Evolutionary conservation across 306 rosid genomes (phyloP), one percentile per base, ranked within the genome.

Genomic region (Castanea crenata): DNA sequence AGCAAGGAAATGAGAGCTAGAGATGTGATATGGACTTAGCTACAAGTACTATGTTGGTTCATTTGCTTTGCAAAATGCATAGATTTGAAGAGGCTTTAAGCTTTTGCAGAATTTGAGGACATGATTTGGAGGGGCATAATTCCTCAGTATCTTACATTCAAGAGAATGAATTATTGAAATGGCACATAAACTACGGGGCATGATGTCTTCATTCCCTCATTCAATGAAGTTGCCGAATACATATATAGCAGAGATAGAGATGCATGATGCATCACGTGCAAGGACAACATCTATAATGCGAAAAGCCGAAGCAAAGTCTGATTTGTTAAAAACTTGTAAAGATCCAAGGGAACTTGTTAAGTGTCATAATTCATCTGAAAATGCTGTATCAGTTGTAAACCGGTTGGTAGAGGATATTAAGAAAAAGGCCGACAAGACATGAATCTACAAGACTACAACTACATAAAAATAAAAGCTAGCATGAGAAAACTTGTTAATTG

Each of bases 141-240:
- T 86, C 94, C 97, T 73, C 93, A 90, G 75, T 92, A 91, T 91
- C 91, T 91, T 52, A 93, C 99, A 75, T 93, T 93, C 72, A 89
- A 85, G 81, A 86, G 88, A 84, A 59, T 92, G 89, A 79, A 82
- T 83, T 94, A 82, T 70, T 63, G 88, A 88, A 78, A 90, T 90
- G 94, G 94, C 88, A 3, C 76, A 32, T 67, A 91, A 86, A 54
- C 86, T 91, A 67, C 70, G 90, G 29, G 80, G 55, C n/a, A 74
- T 90, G 89, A 95, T 95, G 97, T 93, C 93, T 62, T 88, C 88
- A n/a, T 88, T 95, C 79, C 92, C 96, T 20, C 92, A 90, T 91
- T 84, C 96, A 68, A 74, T 76, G 41, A 89, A 83, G 58, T 82
- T 93, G 87, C 98, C 97, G 16, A 79, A 86, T 79, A 84, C 92